Base-by-base conservation (phyloP, 2,329 filamentous ascomycete genomes). In the Pseudogymnoascus pannorum region DNA sequence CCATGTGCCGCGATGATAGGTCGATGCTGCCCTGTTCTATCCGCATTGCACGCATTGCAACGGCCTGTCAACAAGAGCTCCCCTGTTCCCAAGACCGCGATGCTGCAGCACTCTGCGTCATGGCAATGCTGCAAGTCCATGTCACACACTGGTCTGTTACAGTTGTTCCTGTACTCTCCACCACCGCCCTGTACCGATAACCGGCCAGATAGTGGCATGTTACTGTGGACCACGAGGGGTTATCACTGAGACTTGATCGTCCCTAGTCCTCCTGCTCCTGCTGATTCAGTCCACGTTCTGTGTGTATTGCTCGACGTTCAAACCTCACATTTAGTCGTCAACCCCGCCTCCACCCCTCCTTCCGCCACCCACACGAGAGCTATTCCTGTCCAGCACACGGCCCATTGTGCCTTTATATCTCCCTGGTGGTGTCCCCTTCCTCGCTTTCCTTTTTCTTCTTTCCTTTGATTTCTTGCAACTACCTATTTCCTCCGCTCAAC, bases 1-100 rank as follows among this genome's bases (percentile, higher is more conserved):
- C 48, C 48, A 54, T 54, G 48, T 54, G 48, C n/a, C 26, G 48
- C 48, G 48, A 54, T 54, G 48, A 54, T 54, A 54, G 48, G 48
- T 31, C 48, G 48, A 54, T 54, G 48, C 26, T 12, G 48, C 48
- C 48, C 26, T 26, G n/a, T 54, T 20, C 26, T n/a, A 18, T 20
- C 24, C 5, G 9, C 8, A 31, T 18, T n/a, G n/a, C n/a, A 8
- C 9, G n/a, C n/a, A n/a, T n/a, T n/a, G n/a, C 48, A 54, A 54
- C 48, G 48, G 48, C 48, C 48, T 54, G 48, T 54, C 48, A 54
- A 54, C 48, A 6, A 54, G 26, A 54, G 48, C 48, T 54, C 26
- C 48, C 48, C 48, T 54, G 48, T 54, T 22, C 24, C 4, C 22
- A 29, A 51, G 24, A 11, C 14, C 7, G 9, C n/a, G 48, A 31